Percentiles rank a stretch among this genome's conserved stretches.
phyloP scores from a whole-genome alignment of 345 rosid genomes.

The Eucalyptus microcorys region DNA sequence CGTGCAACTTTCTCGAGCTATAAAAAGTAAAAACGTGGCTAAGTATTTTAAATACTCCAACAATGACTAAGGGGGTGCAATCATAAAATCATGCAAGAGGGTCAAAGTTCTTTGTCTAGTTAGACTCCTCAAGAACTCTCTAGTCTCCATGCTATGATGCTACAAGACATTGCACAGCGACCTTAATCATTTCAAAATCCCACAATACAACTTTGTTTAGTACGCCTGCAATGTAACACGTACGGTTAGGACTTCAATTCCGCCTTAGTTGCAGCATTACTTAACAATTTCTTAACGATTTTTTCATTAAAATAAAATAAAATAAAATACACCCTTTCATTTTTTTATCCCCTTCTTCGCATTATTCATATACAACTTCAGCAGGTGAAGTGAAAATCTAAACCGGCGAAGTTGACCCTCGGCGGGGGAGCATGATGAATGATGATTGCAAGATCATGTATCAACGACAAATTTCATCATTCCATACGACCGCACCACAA shows the following conservation, averaged over 20 bases:
- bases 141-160: neutral
- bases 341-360: neutral
- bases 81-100: neutral
- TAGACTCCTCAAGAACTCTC: neutral
- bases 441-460: neutral
- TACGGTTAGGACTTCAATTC: neutral
- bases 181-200: neutral
- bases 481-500: neutral
- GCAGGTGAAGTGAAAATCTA: neutral
- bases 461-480: neutral
- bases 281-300: neutral
- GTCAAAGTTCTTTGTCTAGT: neutral
- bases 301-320: accelerated
- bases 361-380: neutral
- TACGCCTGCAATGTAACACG: neutral
- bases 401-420: neutral
- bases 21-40: neutral
- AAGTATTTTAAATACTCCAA: neutral
- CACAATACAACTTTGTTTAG: neutral
- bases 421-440: neutral
- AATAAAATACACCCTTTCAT: neutral
- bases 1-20: neutral
- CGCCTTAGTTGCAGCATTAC: neutral
- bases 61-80: neutral
- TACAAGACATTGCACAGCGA: neutral